Conservation (phyloP, 306 rosid genomes). For the Aeschynomene evenia region DNA sequence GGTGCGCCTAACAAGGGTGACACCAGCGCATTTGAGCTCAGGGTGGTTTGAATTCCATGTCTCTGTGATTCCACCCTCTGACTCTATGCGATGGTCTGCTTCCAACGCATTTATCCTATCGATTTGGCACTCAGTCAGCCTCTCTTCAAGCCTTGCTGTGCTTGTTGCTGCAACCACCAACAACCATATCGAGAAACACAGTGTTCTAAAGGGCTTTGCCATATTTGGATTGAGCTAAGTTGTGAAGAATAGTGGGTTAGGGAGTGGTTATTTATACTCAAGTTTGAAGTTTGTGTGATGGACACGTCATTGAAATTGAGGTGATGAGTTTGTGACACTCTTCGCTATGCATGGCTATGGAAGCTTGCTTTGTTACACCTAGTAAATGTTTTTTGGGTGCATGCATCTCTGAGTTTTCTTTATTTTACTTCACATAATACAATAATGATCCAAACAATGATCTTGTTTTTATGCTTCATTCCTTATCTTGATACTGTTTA, state of each 20-base stretch:
- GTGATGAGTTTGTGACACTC: conserved; percentile 37
- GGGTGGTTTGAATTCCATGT: conserved; percentile 33
- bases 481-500: too few relatives aligned
- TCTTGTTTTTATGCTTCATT: too few relatives aligned
- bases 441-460: too few relatives aligned
- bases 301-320: conserved; percentile 35
- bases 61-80: conserved; percentile 34
- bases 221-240: conserved; percentile 8
- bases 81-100: conserved; percentile 33
- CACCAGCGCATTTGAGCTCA: conserved; percentile 33
- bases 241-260: background rate
- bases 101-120: conserved; percentile 24
- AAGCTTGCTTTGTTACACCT: conserved; percentile 40
- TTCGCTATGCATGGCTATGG: conserved; percentile 46
- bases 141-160: conserved; percentile 11
- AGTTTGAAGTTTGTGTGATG: background rate
- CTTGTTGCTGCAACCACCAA: too few relatives aligned
- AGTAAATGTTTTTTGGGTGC: background rate
- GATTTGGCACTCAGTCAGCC: conserved; percentile 27
- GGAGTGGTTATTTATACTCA: conserved; percentile 21
- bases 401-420: too few relatives aligned
- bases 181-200: too few relatives aligned
- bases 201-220: conserved; percentile 33
- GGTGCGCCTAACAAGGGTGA: conserved; percentile 28
- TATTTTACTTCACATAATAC: too few relatives aligned